These are phyloP conservation scores for Blechomonas ayalai DNA, from an alignment of 208 protist genomes.

Conservation along the genomic window DNA sequence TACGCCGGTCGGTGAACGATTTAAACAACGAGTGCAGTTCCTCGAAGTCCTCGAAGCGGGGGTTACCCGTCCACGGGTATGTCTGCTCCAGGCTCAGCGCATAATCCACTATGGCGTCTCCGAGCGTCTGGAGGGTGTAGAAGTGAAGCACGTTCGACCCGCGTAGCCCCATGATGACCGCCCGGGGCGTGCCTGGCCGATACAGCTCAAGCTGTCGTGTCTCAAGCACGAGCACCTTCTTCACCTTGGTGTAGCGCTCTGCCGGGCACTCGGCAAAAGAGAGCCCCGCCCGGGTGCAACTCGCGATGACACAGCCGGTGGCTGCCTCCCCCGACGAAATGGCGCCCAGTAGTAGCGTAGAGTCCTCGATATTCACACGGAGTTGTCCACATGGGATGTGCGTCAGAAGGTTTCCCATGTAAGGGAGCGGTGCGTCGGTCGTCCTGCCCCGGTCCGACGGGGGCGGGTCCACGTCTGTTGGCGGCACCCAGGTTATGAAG, in stretches of 20 bases:
- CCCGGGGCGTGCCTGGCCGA: constrained; percentile 36
- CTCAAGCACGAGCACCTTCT: constrained; percentile 66
- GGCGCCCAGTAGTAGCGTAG: constrained; percentile 54
- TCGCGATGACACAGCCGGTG: constrained; percentile 52
- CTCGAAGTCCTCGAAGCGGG: constrained; percentile 81
- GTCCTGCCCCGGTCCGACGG: neutral
- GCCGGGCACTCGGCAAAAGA: constrained; percentile 74
- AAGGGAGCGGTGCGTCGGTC: constrained; percentile 13
- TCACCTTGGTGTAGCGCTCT: constrained; percentile 42
- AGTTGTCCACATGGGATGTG: constrained; percentile 71
- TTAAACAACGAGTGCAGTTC: constrained; percentile 67
- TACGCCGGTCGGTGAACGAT: constrained; percentile 73
- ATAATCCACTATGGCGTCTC: constrained; percentile 50
- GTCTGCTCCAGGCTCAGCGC: constrained; percentile 64
- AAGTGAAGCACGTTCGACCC: constrained; percentile 76
- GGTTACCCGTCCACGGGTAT: constrained; percentile 86
- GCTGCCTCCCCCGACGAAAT: constrained; percentile 33
- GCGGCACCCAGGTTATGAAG: no score
- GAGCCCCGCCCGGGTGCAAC: constrained; percentile 34
- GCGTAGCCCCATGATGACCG: constrained; percentile 72
- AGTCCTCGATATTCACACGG: constrained; percentile 35
- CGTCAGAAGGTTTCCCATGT: constrained; percentile 54
- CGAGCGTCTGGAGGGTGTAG: constrained; percentile 67
- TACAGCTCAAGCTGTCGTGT: constrained; percentile 71
- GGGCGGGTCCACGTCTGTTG: no score